phyloP scores from a whole-genome alignment of 75 land plant genomes.

The Gnetum montanum region DNA sequence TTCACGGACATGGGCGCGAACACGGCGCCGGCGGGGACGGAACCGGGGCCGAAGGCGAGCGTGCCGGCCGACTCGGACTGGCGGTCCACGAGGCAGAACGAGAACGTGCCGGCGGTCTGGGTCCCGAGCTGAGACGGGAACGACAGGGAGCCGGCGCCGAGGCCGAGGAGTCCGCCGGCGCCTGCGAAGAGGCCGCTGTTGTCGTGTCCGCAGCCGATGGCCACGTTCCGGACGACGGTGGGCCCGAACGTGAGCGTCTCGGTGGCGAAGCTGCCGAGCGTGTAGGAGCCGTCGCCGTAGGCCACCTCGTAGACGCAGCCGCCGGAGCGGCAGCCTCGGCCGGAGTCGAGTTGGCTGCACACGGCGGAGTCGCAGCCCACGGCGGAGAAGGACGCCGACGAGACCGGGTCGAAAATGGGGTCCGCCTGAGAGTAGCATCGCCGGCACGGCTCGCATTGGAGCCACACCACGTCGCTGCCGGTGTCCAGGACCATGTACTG shows the following conservation, averaged over 20 bases:
- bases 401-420: conserved; percentile 72
- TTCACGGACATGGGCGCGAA: conserved; percentile 55
- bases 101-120: conserved; percentile 37
- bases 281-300: conserved; percentile 90
- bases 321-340: conserved; percentile 29
- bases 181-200: conserved; percentile 81
- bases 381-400: conserved; percentile 44
- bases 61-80: conserved; percentile 20
- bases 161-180: conserved; percentile 75
- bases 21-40: conserved; percentile 30
- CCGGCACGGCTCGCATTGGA: conserved; percentile 73
- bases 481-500: conserved; percentile 67
- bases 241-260: conserved; percentile 68
- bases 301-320: conserved; percentile 60
- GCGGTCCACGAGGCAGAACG: conserved; percentile 62
- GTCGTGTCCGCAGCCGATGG: conserved; percentile 77
- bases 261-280: conserved; percentile 56
- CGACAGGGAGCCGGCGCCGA: conserved; percentile 63
- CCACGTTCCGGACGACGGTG: conserved; percentile 27
- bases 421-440: conserved; percentile 67
- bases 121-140: conserved; percentile 57
- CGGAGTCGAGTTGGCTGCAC: conserved; percentile 35
- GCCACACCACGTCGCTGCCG: conserved; percentile 76
- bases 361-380: conserved; percentile 40
- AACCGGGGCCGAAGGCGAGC: conserved; percentile 37